Percentiles rank a stretch among this genome's conserved stretches.
phyloP scores from a whole-genome alignment of 164 flowering plant species.

The Dillenia suffruticosa region DNA sequence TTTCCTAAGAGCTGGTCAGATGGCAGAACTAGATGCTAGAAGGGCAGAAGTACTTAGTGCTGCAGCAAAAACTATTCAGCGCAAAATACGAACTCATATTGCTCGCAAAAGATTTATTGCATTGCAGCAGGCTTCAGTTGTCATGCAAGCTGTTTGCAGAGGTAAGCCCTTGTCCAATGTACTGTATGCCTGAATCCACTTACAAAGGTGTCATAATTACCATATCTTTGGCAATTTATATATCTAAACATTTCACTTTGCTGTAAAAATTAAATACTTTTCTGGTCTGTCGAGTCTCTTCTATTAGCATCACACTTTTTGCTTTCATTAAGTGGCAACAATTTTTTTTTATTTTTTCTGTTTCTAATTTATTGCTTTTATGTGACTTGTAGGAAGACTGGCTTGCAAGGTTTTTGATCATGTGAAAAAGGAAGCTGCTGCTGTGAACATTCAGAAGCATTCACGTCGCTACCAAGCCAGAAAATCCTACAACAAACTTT shows the following conservation, averaged over 20 bases:
- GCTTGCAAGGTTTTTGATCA: conserved; percentile 43
- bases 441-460: conserved; percentile 52
- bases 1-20: conserved; percentile 61
- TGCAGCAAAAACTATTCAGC: conserved; percentile 66
- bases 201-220: no score
- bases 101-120: conserved; percentile 54
- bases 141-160: conserved; percentile 55
- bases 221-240: no score
- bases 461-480: conserved; percentile 38
- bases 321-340: no score
- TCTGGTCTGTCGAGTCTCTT: no score
- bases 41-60: conserved; percentile 60
- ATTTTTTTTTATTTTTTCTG: neutral
- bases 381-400: conserved; percentile 40
- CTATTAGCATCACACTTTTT: no score
- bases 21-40: conserved; percentile 79
- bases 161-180: conserved; percentile 23
- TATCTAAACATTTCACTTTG: no score
- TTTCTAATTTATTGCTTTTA: neutral
- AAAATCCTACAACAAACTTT: conserved; percentile 35
- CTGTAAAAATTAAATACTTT: no score
- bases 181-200: no score
- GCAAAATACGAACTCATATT: conserved; percentile 50
- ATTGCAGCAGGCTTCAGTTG: conserved; percentile 39
- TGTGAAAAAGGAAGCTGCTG: conserved; percentile 52